A percentile compares a stretch with the other conserved stretches of the same genome.
Evolutionary conservation across 352 stramenopile species (phyloP).

Genomic region (Porosira glacialis): DNA sequence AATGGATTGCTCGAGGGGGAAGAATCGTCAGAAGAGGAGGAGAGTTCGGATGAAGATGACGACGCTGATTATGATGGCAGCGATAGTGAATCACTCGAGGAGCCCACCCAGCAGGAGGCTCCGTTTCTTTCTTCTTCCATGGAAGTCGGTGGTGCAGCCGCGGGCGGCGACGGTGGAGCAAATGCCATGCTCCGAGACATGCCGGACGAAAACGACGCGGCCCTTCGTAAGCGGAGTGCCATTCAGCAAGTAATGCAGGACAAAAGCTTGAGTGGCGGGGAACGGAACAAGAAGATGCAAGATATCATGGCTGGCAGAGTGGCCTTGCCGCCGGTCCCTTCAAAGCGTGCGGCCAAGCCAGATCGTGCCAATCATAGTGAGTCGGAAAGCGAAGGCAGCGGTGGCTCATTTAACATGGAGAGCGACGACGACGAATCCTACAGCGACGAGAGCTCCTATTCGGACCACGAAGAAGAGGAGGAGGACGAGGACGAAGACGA

Average conservation of each 20-base stretch:
- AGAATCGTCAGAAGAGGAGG: slow-evolving; percentile 5
- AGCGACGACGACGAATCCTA: not conserved
- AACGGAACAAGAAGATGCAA: slow-evolving; percentile 27
- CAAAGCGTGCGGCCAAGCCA: too few species aligned
- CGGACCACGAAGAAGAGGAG: too few species aligned
- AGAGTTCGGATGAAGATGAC: slow-evolving; percentile 5
- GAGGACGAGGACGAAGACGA: not conserved
- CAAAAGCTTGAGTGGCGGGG: slow-evolving; percentile 9
- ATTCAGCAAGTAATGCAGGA: slow-evolving; percentile 48
- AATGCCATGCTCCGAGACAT: not conserved
- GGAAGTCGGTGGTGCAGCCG: not conserved
- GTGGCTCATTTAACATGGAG: not conserved
- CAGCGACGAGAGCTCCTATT: not conserved
- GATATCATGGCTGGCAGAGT: too few species aligned
- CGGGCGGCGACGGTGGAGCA: not conserved
- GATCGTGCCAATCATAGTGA: too few species aligned
- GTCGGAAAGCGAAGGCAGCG: not conserved
- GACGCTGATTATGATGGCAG: not conserved
- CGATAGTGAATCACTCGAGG: not conserved
- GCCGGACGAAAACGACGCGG: slow-evolving; percentile 14
- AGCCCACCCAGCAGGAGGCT: not conserved
- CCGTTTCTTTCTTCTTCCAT: not conserved
- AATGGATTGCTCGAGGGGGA: slow-evolving; percentile 21
- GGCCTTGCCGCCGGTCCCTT: too few species aligned
- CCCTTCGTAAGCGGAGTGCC: slow-evolving; percentile 24